A percentile compares a stretch with the other conserved stretches of the same genome.
Conservation (phyloP, 2,329 filamentous ascomycete species). For the Madurella fahalii region DNA sequence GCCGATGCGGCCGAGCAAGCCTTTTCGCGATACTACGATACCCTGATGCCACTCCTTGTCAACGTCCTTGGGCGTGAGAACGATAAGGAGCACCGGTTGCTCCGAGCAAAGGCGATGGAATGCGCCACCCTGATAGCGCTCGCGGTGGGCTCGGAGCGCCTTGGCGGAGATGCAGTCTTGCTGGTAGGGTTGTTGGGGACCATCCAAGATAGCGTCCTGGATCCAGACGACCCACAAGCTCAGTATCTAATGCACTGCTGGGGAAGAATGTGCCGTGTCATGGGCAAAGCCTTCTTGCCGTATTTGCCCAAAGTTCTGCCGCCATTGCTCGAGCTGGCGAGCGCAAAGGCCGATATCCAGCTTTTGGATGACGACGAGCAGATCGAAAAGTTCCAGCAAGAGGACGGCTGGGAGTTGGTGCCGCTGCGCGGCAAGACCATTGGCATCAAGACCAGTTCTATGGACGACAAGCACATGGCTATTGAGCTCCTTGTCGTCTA, state of each 20-base stretch:
- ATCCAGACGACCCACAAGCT: conserved; percentile 90
- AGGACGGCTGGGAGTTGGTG: conserved; percentile 96
- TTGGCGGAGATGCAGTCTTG: conserved; percentile 80
- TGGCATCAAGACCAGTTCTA: conserved; percentile 91
- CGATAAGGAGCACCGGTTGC: conserved; percentile 85
- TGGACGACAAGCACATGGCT: conserved; percentile 99
- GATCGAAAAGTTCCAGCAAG: conserved; percentile 85
- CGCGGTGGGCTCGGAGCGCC: conserved; percentile 88
- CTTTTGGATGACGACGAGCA: conserved; percentile 93
- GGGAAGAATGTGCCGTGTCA: conserved; percentile 96
- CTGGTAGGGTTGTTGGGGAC: conserved; percentile 82
- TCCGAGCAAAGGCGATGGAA: conserved; percentile 98
- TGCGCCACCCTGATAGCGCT: conserved; percentile 94
- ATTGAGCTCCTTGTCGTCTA: conserved; percentile 98
- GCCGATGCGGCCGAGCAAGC: conserved; percentile 96
- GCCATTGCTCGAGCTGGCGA: conserved; percentile 82
- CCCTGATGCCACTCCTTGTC: conserved; percentile 90
- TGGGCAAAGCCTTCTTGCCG: conserved; percentile 84
- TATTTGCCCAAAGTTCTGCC: conserved; percentile 94
- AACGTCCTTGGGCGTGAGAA: conserved; percentile 85
- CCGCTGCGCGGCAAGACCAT: conserved; percentile 97
- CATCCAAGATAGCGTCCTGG: conserved; percentile 82
- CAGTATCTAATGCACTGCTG: conserved; percentile 98
- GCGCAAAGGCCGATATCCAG: conserved; percentile 95
- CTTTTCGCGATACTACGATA: conserved; percentile 93